Evolutionary conservation across 345 rosid species (phyloP).

Genomic region (Stellera chamaejasme): DNA sequence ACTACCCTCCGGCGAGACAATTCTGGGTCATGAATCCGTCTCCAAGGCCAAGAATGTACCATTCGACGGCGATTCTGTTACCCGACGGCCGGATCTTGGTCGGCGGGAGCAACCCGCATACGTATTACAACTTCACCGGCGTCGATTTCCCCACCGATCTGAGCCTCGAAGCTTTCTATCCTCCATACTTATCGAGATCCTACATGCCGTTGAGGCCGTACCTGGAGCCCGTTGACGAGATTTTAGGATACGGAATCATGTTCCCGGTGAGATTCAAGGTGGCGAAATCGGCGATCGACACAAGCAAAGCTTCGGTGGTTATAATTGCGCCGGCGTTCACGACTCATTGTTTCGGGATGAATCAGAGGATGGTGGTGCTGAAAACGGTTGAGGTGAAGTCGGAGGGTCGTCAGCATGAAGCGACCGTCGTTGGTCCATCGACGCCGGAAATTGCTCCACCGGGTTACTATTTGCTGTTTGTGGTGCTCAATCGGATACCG

Average conservation of each 20-base stretch:
- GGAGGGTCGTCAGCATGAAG: slow-evolving; percentile 3
- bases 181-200: slow-evolving; percentile 45
- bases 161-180: slow-evolving; percentile 66
- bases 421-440: slow-evolving; percentile 38
- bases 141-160: slow-evolving; percentile 68
- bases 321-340: slow-evolving; percentile 67
- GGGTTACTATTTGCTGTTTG: slow-evolving; percentile 64
- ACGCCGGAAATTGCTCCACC: slow-evolving; percentile 55
- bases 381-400: slow-evolving; percentile 15
- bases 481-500: slow-evolving; percentile 61
- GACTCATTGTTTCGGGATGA: slow-evolving; percentile 73
- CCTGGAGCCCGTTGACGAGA: slow-evolving; percentile 19
- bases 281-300: slow-evolving; percentile 15
- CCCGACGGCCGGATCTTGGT: slow-evolving; percentile 64
- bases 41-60: slow-evolving; percentile 59
- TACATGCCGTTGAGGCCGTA: slow-evolving; percentile 30
- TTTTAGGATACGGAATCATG: slow-evolving; percentile 19
- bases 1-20: slow-evolving; percentile 25
- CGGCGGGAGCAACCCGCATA: slow-evolving; percentile 79
- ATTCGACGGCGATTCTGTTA: slow-evolving; percentile 57
- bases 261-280: slow-evolving; percentile 29
- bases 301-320: slow-evolving; percentile 31
- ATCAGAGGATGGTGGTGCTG: slow-evolving; percentile 72
- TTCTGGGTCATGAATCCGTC: slow-evolving; percentile 46
- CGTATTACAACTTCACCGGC: slow-evolving; percentile 47